A percentile compares a stretch with the other conserved stretches of the same genome.
Conservation (phyloP, 1,139 yeast species). For the Scheffersomyces lignicola region DNA sequence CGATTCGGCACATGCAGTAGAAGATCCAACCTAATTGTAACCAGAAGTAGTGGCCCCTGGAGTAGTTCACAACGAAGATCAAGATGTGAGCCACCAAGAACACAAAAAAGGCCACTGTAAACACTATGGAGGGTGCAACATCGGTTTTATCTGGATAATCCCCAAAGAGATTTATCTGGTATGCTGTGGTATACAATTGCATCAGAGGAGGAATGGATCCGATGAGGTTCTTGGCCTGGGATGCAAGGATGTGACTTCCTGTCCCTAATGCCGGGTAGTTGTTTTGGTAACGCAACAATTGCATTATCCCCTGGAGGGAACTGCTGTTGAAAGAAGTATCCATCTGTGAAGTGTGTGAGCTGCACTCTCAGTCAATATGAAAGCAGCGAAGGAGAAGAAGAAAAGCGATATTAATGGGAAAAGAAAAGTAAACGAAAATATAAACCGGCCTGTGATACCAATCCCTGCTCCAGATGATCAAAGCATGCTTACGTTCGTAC, state of each 20-base stretch:
- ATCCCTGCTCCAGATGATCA: no score
- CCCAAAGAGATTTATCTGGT: conserved; percentile 62
- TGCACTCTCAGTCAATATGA: no score
- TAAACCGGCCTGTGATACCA: no score
- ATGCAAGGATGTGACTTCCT: conserved; percentile 38
- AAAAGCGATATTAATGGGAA: no score
- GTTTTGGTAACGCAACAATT: conserved; percentile 26
- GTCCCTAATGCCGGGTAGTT: conserved; percentile 54
- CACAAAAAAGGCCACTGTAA: conserved; percentile 54
- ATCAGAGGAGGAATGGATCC: conserved; percentile 38
- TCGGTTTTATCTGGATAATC: conserved; percentile 60
- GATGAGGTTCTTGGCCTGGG: conserved; percentile 26
- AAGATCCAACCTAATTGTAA: conserved; percentile 55
- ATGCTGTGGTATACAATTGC: conserved; percentile 31
- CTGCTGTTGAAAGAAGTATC: conserved; percentile 8
- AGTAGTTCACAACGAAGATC: conserved; percentile 51
- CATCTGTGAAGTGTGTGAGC: no score
- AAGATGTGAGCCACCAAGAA: conserved; percentile 47
- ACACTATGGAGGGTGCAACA: conserved; percentile 61
- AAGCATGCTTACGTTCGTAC: no score
- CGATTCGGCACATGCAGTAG: conserved; percentile 50
- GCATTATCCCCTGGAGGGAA: conserved; percentile 34
- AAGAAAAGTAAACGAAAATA: no score
- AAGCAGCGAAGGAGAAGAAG: no score
- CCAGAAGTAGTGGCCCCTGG: conserved; percentile 67